A percentile compares a stretch with the other conserved stretches of the same genome.
phyloP scores from a whole-genome alignment of 75 land plant species.

The Adiantum capillusveneris region DNA sequence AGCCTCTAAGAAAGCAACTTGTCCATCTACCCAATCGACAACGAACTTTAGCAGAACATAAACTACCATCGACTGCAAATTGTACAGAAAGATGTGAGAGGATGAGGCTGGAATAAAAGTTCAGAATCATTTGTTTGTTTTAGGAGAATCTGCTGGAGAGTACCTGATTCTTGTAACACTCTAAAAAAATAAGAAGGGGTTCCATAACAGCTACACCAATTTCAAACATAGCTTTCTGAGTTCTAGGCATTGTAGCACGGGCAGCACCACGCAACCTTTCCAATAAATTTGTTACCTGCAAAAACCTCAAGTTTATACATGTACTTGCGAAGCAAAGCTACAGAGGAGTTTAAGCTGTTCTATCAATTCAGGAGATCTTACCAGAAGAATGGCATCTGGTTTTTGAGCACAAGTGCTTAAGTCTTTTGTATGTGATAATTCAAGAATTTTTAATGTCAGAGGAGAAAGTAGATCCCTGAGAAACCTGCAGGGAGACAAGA shows the following conservation, averaged over 20 bases:
- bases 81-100: not conserved
- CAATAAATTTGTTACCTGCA: constrained; percentile 75
- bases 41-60: constrained; percentile 89
- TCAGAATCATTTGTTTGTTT: too few relatives aligned
- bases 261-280: constrained; percentile 88
- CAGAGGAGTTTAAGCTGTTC: not conserved
- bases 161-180: constrained; percentile 89
- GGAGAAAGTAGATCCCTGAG: constrained; percentile 66
- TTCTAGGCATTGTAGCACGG: constrained; percentile 76
- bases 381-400: constrained; percentile 67
- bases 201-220: constrained; percentile 68
- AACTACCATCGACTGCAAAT: constrained; percentile 73
- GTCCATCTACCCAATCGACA: constrained; percentile 91
- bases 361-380: constrained; percentile 10
- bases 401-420: constrained; percentile 58
- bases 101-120: too few relatives aligned
- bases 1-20: constrained; percentile 72
- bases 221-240: constrained; percentile 84
- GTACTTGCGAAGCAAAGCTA: not conserved
- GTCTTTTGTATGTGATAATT: constrained; percentile 53
- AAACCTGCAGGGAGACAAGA: constrained; percentile 38
- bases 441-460: constrained; percentile 41
- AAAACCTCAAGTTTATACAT: not conserved
- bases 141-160: too few relatives aligned
- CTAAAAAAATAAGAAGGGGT: constrained; percentile 60